Percentiles rank a stretch among this genome's conserved stretches.
Conservation (phyloP, 73 alveolate species). For the Uronychia setigera region DNA sequence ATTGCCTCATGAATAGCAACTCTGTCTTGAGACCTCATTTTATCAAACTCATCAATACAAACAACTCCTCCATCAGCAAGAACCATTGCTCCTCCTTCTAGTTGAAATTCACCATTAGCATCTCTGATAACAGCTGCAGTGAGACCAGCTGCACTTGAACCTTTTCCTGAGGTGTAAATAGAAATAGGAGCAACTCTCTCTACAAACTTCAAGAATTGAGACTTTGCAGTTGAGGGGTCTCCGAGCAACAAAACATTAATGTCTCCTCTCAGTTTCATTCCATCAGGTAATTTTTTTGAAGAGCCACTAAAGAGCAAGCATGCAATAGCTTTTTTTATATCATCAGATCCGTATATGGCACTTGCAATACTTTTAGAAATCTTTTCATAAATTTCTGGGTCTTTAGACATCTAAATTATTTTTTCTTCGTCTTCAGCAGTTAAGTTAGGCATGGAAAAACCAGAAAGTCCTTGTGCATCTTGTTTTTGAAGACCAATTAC, state of each 20-base stretch:
- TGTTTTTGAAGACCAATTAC: slow-evolving; percentile 85
- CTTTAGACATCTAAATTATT: slow-evolving; percentile 85
- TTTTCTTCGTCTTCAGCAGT: slow-evolving; percentile 89
- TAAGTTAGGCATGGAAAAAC: slow-evolving; percentile 70
- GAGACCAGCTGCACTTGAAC: slow-evolving; percentile 99
- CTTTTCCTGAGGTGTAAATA: slow-evolving; percentile 99
- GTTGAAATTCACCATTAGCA: slow-evolving; percentile 91
- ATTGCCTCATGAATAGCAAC: slow-evolving; percentile 99
- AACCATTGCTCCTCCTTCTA: slow-evolving; percentile 99
- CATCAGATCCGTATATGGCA: slow-evolving; percentile 95
- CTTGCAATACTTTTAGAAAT: slow-evolving; percentile 95
- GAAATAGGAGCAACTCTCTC: slow-evolving; percentile 98
- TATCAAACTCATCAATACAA: slow-evolving; percentile 99
- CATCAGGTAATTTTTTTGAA: slow-evolving; percentile 96
- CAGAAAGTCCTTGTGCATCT: slow-evolving; percentile 63
- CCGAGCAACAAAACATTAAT: slow-evolving; percentile 98
- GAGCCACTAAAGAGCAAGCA: slow-evolving; percentile 99
- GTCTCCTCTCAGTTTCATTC: slow-evolving; percentile 99
- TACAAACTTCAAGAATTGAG: slow-evolving; percentile 96
- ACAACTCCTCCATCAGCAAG: slow-evolving; percentile 99
- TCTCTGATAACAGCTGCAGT: slow-evolving; percentile 96
- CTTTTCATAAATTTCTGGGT: slow-evolving; percentile 87
- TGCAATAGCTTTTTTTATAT: slow-evolving; percentile 95
- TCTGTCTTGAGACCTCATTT: slow-evolving; percentile 99
- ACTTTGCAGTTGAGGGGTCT: slow-evolving; percentile 99